A percentile compares a stretch with the other conserved stretches of the same genome.
phyloP scores from a whole-genome alignment of 805 yeast species.

The Brettanomyces naardenensis region DNA sequence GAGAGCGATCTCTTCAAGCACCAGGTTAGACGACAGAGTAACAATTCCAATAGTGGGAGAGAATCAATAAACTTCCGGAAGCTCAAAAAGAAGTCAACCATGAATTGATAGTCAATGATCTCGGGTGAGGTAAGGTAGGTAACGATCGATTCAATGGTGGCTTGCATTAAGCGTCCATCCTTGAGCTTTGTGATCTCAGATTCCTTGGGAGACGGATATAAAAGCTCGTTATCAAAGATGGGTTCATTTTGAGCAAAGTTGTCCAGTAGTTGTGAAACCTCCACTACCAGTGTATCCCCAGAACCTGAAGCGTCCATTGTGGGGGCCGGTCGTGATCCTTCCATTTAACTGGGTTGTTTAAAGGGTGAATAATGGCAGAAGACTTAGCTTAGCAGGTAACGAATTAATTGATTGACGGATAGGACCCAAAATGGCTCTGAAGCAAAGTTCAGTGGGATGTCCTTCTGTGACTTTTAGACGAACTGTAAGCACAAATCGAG shows the following conservation, averaged over 20 bases:
- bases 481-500: too few species aligned
- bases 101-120: constrained; percentile 63
- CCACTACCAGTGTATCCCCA: neutral
- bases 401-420: too few species aligned
- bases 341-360: too few species aligned
- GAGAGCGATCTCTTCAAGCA: constrained; percentile 34
- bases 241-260: constrained; percentile 27
- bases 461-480: too few species aligned
- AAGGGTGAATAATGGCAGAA: too few species aligned
- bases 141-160: constrained; percentile 35
- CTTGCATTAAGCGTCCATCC: constrained; percentile 14
- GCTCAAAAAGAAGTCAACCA: constrained; percentile 82
- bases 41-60: constrained; percentile 48
- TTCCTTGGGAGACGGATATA: constrained; percentile 26
- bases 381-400: too few species aligned
- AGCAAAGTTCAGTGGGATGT: too few species aligned
- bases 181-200: constrained; percentile 24
- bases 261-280: constrained; percentile 16
- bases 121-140: constrained; percentile 66
- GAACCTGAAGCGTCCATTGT: neutral
- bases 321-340: too few species aligned
- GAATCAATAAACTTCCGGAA: constrained; percentile 63
- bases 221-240: constrained; percentile 24
- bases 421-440: too few species aligned
- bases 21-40: constrained; percentile 68